Conservation (phyloP, 2,329 filamentous ascomycete species). For the Trematosphaeria pertusa region DNA sequence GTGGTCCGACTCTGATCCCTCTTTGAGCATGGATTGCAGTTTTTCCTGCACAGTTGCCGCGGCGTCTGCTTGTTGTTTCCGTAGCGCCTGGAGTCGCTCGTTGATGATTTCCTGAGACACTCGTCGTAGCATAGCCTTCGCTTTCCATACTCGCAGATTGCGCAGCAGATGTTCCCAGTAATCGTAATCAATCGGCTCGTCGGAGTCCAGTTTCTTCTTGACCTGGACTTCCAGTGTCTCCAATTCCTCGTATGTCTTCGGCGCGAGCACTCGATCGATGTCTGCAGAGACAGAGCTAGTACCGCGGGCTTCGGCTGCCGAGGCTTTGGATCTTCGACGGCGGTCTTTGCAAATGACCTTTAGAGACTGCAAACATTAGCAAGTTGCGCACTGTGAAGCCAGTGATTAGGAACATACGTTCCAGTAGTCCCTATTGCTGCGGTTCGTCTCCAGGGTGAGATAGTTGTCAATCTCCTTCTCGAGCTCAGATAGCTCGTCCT, state of each 20-base stretch:
- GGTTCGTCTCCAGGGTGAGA: conserved; percentile 78
- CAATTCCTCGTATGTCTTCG: conserved; percentile 88
- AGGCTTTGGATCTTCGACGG: conserved; percentile 68
- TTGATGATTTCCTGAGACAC: conserved; percentile 79
- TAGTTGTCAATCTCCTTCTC: conserved; percentile 84
- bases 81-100: conserved; percentile 70
- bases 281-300: conserved; percentile 84
- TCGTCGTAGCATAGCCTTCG: conserved; percentile 80
- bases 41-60: conserved; percentile 64
- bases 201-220: conserved; percentile 80
- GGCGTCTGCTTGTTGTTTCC: conserved; percentile 71
- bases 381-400: too few relatives aligned
- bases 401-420: too few relatives aligned
- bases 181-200: conserved; percentile 93
- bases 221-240: conserved; percentile 87
- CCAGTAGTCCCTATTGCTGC: conserved; percentile 87
- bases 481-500: conserved; percentile 73
- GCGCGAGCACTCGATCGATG: conserved; percentile 83
- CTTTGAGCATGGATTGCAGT: conserved; percentile 56
- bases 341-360: conserved; percentile 82
- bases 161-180: conserved; percentile 95
- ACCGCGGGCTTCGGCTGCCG: conserved; percentile 72
- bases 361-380: conserved; percentile 66
- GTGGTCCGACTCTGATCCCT: conserved; percentile 6
- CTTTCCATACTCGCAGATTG: conserved; percentile 88